phyloP scores from a whole-genome alignment of 441 rosid species.

The Sinapis alba region DNA sequence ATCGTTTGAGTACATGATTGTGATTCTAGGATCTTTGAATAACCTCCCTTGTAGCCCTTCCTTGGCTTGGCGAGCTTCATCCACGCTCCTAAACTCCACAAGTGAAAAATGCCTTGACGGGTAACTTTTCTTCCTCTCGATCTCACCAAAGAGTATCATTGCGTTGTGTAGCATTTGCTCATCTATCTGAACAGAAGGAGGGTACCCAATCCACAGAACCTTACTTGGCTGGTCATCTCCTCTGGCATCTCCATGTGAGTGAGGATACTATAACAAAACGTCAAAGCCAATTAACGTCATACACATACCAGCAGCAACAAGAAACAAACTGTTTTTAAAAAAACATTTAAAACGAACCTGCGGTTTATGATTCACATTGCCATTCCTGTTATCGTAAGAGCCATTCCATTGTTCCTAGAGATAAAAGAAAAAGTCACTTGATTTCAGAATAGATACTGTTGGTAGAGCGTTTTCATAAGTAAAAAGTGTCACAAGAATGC shows the following conservation, averaged over 20 bases:
- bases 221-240: conserved; percentile 81
- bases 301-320: neutral
- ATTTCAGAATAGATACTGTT: neutral
- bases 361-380: conserved; percentile 54
- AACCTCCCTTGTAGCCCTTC: conserved; percentile 92
- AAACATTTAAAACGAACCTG: conserved; percentile 55
- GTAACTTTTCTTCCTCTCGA: conserved; percentile 84
- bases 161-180: conserved; percentile 96
- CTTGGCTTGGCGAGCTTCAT: conserved; percentile 95
- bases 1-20: conserved; percentile 79
- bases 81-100: conserved; percentile 92
- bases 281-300: conserved; percentile 8
- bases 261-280: conserved; percentile 43
- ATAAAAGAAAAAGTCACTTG: conserved; percentile 21
- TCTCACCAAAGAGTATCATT: conserved; percentile 97
- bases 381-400: conserved; percentile 49
- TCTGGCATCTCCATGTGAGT: conserved; percentile 50
- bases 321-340: neutral
- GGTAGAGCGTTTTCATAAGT: neutral
- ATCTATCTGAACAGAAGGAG: conserved; percentile 86
- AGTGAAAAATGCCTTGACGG: conserved; percentile 85
- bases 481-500: conserved; percentile 28
- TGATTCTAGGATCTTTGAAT: conserved; percentile 88
- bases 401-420: conserved; percentile 69
- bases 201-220: conserved; percentile 90